Evolutionary conservation across 106 monocot species (phyloP), one percentile per base, ranked within the genome.

Genomic region (Alisma plantagoaquatica): DNA sequence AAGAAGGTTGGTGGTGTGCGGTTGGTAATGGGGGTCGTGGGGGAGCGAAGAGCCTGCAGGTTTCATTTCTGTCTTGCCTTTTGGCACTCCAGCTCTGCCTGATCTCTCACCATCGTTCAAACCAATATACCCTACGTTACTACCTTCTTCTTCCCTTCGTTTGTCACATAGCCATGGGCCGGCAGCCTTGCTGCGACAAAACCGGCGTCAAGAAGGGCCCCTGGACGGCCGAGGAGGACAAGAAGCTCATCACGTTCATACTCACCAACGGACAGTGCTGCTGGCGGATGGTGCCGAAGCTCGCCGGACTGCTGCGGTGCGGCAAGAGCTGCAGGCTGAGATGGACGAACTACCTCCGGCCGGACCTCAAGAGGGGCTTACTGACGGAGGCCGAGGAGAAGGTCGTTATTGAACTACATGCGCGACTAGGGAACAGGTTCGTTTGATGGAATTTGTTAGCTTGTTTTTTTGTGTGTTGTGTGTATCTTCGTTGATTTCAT

Each of bases 291-390:
- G 86, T 87, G 32, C 86, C 86, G 26, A 81, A 81, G 77, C 76
- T 87, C 22, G 81, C 86, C 2, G 86, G 86, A 1, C 70, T 86
- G 20, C 57, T 58, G 53, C 64, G 87, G 20, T 87, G 87, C 58
- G 87, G 87, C 22, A 82, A 82, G 73, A 82, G 82, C 51, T 82
- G 82, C 49, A 33, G 77, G 47, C 77, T 82, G 21, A 47, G 87
- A 62, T 87, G 87, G 87, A 87, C 87, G 0, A 87, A 87, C 59
- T 87, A 87, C 50, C 75, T 87, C 21, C 71, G 87, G 0, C 82
- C 87, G 2, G 87, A 87, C 62, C 78, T 87, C 33, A 87, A 87
- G 59, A 50, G 87, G n/a, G 87, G 87, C 9, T 75, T 82, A 0
- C 82, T 87, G 46, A 73, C 65, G 29, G 82, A 82, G 17, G 25